These are phyloP conservation scores for Leishmania gerbilli DNA, from an alignment of 208 protist genomes.

Conservation along the genomic window DNA sequence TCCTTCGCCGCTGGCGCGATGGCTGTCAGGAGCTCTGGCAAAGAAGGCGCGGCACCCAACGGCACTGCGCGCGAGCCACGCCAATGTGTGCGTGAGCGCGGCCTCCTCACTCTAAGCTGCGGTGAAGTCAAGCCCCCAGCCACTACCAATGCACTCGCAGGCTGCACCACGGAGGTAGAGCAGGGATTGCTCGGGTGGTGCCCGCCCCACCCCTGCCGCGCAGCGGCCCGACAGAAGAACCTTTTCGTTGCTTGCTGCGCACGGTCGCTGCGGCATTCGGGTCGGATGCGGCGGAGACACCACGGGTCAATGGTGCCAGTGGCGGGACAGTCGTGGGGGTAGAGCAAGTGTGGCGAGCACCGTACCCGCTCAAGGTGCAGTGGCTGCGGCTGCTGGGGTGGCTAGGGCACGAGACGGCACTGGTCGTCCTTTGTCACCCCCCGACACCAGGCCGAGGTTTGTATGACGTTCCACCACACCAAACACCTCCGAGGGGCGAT, in stretches of 20 bases:
- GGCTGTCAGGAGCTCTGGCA: background rate
- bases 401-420: conserved; percentile 51
- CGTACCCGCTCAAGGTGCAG: conserved; percentile 24
- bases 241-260: conserved; percentile 3
- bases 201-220: conserved; percentile 1
- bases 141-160: background rate
- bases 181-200: conserved; percentile 12
- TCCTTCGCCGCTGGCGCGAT: background rate
- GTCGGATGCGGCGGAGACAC: conserved; percentile 19
- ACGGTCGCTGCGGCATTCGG: conserved; percentile 16
- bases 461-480: conserved; percentile 59
- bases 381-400: background rate
- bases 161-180: conserved; percentile 1
- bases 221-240: conserved; percentile 12
- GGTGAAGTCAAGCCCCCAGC: background rate
- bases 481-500: conserved; percentile 51
- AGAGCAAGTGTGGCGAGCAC: conserved; percentile 8
- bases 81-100: background rate
- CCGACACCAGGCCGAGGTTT: conserved; percentile 48
- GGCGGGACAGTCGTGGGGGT: conserved; percentile 13
- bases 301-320: conserved; percentile 11
- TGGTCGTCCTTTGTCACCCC: conserved; percentile 39
- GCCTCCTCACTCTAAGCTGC: background rate
- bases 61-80: background rate
- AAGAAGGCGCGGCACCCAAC: background rate